These are phyloP conservation scores for Sugiyamaella paludigena DNA, from an alignment of 1,139 yeast species.

Conservation along the genomic window DNA sequence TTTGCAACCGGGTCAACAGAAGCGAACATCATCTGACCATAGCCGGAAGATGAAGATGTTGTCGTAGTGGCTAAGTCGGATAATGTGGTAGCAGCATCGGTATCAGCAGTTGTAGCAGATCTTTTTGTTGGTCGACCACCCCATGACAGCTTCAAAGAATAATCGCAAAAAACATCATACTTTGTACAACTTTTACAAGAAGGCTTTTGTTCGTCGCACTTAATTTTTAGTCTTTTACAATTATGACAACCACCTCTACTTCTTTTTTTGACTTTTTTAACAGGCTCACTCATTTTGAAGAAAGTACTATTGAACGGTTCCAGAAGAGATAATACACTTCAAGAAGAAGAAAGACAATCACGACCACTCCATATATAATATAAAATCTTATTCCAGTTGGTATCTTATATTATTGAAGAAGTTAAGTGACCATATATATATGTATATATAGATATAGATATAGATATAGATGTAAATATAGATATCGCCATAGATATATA, in stretches of 20 bases:
- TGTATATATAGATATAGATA: too few species aligned
- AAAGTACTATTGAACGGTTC: background rate
- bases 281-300: background rate
- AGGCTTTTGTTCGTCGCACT: constrained; percentile 75
- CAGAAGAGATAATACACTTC: too few species aligned
- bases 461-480: background rate
- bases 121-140: constrained; percentile 68
- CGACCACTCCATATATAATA: background rate
- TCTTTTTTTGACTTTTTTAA: constrained; percentile 27
- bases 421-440: background rate
- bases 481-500: background rate
- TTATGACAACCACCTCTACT: constrained; percentile 37
- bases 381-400: too few species aligned
- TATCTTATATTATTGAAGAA: background rate
- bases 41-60: too few species aligned
- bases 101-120: constrained; percentile 13
- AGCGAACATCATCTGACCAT: too few species aligned
- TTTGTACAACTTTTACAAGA: constrained; percentile 57
- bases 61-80: too few species aligned
- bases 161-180: constrained; percentile 56
- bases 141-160: constrained; percentile 66
- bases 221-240: constrained; percentile 24
- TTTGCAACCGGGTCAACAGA: too few species aligned
- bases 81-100: too few species aligned
- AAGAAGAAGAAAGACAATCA: too few species aligned